Conservation (phyloP, 805 yeast genomes). For the Monosporozyma aerobia region DNA sequence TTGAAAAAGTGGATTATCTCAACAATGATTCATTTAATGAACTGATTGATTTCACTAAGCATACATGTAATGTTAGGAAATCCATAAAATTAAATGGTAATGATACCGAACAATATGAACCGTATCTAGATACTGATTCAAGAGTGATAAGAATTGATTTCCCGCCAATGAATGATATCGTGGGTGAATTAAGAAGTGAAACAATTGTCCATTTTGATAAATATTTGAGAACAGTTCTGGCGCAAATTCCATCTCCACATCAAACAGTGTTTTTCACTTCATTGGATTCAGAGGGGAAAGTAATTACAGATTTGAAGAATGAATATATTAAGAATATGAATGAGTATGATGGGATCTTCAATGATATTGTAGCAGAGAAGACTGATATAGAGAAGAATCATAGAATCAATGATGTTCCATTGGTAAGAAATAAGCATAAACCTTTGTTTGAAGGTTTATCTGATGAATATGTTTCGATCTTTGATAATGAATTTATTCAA, state of each 20-base stretch:
- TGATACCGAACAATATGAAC: constrained; percentile 38
- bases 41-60: constrained; percentile 12
- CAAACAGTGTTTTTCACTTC: constrained; percentile 53
- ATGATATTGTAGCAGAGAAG: constrained; percentile 43
- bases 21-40: constrained; percentile 13
- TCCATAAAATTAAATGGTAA: constrained; percentile 23
- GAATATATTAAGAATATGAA: constrained; percentile 6
- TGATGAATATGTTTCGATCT: constrained; percentile 11
- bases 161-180: constrained; percentile 32
- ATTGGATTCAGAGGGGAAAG: constrained; percentile 13
- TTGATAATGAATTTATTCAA: constrained; percentile 18
- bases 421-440: constrained; percentile 24
- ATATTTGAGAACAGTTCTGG: constrained; percentile 44
- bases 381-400: constrained; percentile 49
- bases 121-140: constrained; percentile 54
- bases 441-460: constrained; percentile 20
- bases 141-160: constrained; percentile 55
- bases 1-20: constrained; percentile 40
- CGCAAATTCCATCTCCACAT: constrained; percentile 68
- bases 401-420: constrained; percentile 25
- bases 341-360: constrained; percentile 34
- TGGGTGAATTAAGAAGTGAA: constrained; percentile 24
- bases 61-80: constrained; percentile 20
- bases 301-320: not conserved
- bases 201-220: constrained; percentile 37